Percentiles rank a stretch among this genome's conserved stretches.
Conservation (phyloP, 768 basidiomycete species). For the Krasilnikovozyma curviuscula region DNA sequence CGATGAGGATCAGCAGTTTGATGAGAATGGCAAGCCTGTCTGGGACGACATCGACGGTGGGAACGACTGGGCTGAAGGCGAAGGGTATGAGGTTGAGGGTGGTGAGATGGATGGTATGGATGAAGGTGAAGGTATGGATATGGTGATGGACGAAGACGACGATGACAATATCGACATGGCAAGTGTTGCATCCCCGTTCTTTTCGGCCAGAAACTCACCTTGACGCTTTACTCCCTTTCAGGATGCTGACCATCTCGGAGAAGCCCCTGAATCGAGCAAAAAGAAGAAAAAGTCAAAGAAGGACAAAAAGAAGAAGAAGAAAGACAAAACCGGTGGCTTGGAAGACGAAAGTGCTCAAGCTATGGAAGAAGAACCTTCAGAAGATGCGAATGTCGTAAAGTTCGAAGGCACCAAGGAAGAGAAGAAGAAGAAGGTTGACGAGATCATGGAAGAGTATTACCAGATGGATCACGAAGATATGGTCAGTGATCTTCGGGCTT, state of each 20-base stretch:
- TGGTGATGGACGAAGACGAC: slow-evolving; percentile 29
- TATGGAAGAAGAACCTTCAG: slow-evolving; percentile 26
- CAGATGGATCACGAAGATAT: slow-evolving; percentile 88
- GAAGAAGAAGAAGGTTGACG: slow-evolving; percentile 58
- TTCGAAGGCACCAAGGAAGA: slow-evolving; percentile 50
- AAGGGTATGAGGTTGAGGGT: slow-evolving; percentile 27
- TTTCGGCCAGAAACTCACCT: not conserved
- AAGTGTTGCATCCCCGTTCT: not conserved
- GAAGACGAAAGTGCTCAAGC: slow-evolving; percentile 35
- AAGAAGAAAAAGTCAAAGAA: slow-evolving; percentile 20
- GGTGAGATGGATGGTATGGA: slow-evolving; percentile 18
- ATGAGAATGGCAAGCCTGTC: no score
- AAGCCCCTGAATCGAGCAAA: not conserved
- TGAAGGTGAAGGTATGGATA: slow-evolving; percentile 15
- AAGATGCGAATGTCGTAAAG: slow-evolving; percentile 3
- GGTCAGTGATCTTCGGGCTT: slow-evolving; percentile 32
- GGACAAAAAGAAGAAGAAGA: slow-evolving; percentile 17
- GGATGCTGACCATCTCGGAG: slow-evolving; percentile 24
- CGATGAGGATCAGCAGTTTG: slow-evolving; percentile 25
- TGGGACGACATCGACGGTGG: slow-evolving; percentile 9
- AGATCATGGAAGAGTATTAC: slow-evolving; percentile 82
- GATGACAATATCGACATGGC: slow-evolving; percentile 32
- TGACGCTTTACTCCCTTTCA: slow-evolving; percentile 2
- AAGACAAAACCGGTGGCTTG: slow-evolving; percentile 2
- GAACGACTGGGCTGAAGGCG: slow-evolving; percentile 3